These are phyloP conservation scores for Bipolaris victoriae DNA, from an alignment of 2,329 filamentous ascomycete genomes.

Conservation along the genomic window DNA sequence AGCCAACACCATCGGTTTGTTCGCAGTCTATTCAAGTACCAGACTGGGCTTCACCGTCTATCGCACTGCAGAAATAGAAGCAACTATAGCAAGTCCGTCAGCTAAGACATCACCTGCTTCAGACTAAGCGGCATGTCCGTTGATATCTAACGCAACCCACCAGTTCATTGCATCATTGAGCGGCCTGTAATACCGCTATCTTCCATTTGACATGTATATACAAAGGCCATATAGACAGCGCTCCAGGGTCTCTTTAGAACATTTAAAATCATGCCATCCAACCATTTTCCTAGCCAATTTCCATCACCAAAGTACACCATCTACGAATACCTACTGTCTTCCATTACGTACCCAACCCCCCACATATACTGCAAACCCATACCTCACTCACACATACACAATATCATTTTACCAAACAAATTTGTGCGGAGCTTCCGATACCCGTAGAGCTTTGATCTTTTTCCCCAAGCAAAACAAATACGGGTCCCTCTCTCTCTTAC, in stretches of 20 bases:
- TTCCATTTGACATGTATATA: constrained; percentile 16
- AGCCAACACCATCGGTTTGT: background rate
- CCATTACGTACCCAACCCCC: constrained; percentile 10
- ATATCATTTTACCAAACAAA: constrained; percentile 3
- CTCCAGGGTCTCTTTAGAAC: background rate
- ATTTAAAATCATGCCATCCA: constrained; percentile 5
- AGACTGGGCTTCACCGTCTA: constrained; percentile 9
- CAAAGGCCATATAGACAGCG: constrained; percentile 7
- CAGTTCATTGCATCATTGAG: constrained; percentile 18
- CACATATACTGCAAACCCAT: background rate
- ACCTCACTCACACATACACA: background rate
- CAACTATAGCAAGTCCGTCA: constrained; percentile 13
- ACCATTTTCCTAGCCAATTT: constrained; percentile 8
- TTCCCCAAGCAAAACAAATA: constrained; percentile 10
- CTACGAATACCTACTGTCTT: constrained; percentile 15
- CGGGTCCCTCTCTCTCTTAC: constrained; percentile 11
- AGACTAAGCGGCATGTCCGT: constrained; percentile 15
- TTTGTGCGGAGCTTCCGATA: constrained; percentile 8
- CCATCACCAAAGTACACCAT: constrained; percentile 13
- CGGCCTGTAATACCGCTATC: constrained; percentile 12
- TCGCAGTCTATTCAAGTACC: background rate
- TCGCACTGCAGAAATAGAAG: background rate
- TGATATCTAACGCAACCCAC: constrained; percentile 25
- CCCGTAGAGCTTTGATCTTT: constrained; percentile 6
- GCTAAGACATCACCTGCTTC: constrained; percentile 20